A percentile compares a stretch with the other conserved stretches of the same genome.
phyloP scores from a whole-genome alignment of 768 basidiomycete genomes.

The Naematelia encephala region DNA sequence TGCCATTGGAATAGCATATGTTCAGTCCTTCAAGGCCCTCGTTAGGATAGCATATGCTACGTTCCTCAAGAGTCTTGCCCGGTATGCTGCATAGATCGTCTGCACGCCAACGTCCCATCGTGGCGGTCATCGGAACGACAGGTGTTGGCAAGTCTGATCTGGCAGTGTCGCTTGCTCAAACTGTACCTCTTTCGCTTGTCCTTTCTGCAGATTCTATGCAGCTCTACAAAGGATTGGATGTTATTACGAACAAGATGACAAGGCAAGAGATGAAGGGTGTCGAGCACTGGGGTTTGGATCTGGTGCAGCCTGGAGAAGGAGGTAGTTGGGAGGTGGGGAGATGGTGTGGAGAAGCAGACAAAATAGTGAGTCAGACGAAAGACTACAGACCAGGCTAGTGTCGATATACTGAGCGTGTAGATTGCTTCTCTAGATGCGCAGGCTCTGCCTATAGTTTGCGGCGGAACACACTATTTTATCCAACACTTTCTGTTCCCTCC shows the following conservation, averaged over 20 bases:
- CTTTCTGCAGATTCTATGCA: constrained; percentile 99
- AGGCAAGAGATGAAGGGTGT: constrained; percentile 70
- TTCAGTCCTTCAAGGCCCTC: no score
- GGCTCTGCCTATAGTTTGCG: constrained; percentile 82
- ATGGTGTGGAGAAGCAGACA: constrained; percentile 80
- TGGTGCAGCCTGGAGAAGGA: constrained; percentile 76
- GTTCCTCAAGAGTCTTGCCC: neutral
- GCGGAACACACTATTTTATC: constrained; percentile 96
- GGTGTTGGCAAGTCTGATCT: constrained; percentile 92
- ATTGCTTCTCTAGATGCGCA: constrained; percentile 33
- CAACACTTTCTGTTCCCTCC: constrained; percentile 88
- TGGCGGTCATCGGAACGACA: constrained; percentile 88
- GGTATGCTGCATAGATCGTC: neutral
- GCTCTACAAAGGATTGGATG: constrained; percentile 82
- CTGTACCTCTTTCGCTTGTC: constrained; percentile 61
- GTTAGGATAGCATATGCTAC: neutral
- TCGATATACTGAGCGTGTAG: constrained; percentile 56
- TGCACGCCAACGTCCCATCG: constrained; percentile 52
- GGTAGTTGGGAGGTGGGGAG: constrained; percentile 49
- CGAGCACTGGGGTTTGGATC: constrained; percentile 83
- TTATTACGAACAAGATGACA: constrained; percentile 92
- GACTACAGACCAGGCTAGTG: neutral
- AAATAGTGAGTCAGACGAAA: constrained; percentile 63
- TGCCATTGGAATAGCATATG: no score
- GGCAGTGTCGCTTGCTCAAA: constrained; percentile 78